phyloP scores from a whole-genome alignment of 495 filamentous ascomycete species.

The Neurospora africana region DNA sequence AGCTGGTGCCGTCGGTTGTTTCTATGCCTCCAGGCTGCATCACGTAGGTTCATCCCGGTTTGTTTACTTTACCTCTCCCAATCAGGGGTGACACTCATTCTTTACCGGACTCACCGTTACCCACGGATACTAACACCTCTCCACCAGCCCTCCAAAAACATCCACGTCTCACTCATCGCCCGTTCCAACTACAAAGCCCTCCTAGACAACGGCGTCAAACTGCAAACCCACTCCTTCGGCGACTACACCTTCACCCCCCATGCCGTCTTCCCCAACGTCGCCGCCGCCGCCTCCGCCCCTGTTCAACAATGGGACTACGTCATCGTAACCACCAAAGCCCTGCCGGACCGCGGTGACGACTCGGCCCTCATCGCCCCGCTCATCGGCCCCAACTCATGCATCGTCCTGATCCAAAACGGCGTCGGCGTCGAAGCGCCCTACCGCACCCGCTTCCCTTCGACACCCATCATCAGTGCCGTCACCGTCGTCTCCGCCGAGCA shows the following conservation, averaged over 20 bases:
- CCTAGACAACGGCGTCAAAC: constrained; percentile 30
- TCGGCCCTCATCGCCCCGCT: constrained; percentile 38
- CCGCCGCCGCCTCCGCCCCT: constrained; percentile 20
- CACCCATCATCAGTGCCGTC: constrained; percentile 50
- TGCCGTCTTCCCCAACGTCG: constrained; percentile 34
- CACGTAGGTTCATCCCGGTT: constrained; percentile 22
- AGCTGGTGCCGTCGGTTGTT: constrained; percentile 48
- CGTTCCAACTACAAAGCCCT: constrained; percentile 47
- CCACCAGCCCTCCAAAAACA: constrained; percentile 27
- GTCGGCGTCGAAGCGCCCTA: constrained; percentile 59
- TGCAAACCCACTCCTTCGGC: constrained; percentile 44
- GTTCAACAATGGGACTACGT: constrained; percentile 44
- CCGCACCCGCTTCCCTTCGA: constrained; percentile 41
- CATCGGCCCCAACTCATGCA: constrained; percentile 35
- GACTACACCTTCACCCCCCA: constrained; percentile 41
- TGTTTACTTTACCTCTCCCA: neutral
- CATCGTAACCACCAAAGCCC: constrained; percentile 48
- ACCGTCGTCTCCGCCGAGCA: constrained; percentile 47
- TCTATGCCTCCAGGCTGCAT: constrained; percentile 48
- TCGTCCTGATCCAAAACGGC: constrained; percentile 63
- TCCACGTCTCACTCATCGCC: constrained; percentile 39
- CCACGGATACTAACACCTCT: neutral
- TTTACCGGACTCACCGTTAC: too few species aligned
- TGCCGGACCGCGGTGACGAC: constrained; percentile 41
- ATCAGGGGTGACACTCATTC: neutral